Evolutionary conservation across 495 filamentous ascomycete genomes (phyloP).

Genomic region (Podospora pseudoanserina): DNA sequence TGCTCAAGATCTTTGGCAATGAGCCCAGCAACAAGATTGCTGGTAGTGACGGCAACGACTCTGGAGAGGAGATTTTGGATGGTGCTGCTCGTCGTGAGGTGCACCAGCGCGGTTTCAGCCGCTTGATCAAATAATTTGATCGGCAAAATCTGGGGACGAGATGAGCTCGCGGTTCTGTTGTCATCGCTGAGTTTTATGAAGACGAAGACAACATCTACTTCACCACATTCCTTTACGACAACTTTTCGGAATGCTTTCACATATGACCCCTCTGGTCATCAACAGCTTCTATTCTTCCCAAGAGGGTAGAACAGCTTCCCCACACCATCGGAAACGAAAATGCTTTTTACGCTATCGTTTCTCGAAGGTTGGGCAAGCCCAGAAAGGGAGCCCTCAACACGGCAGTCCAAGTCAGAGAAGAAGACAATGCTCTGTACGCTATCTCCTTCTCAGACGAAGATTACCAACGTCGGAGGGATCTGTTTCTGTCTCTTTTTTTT

Average conservation of each 20-base stretch:
- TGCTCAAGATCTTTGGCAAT: conserved; percentile 61
- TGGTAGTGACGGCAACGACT: conserved; percentile 35
- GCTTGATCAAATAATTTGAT: conserved; percentile 45
- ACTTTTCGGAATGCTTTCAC: conserved; percentile 15
- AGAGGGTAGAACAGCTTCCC: not conserved
- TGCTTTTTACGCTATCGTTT: conserved; percentile 11
- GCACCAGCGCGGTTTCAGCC: conserved; percentile 63
- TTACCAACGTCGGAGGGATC: conserved; percentile 19
- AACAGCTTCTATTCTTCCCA: not conserved
- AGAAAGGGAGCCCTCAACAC: not conserved
- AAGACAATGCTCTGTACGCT: conserved; percentile 31
- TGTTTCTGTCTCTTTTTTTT: conserved; percentile 21
- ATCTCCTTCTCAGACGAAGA: conserved; percentile 23
- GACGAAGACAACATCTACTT: conserved; percentile 22
- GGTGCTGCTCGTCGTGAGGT: conserved; percentile 67
- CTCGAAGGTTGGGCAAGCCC: not conserved
- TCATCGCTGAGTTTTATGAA: not conserved
- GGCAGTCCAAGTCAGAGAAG: not conserved
- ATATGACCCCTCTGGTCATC: not conserved
- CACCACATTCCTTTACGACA: conserved; percentile 20
- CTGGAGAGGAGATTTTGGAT: conserved; percentile 55
- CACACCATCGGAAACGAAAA: not conserved
- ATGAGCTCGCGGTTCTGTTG: conserved; percentile 15
- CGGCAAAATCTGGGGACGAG: not conserved
- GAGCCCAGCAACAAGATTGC: conserved; percentile 43